phyloP scores from a whole-genome alignment of 345 rosid genomes.

The Geranium rotundifolium region DNA sequence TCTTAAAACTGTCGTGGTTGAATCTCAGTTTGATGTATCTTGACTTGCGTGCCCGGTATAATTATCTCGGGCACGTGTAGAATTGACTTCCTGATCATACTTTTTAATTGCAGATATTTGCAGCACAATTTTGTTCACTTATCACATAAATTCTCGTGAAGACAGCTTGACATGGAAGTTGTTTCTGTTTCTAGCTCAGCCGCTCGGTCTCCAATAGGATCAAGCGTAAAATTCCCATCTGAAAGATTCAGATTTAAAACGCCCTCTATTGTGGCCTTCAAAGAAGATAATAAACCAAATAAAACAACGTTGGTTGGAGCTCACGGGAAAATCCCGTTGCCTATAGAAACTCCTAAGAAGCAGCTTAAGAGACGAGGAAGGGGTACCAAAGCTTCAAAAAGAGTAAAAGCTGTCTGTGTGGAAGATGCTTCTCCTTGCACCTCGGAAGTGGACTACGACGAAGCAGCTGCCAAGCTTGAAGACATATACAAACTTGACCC shows the following conservation, averaged over 20 bases:
- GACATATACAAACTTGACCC: slow-evolving; percentile 73
- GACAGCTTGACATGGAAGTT: slow-evolving; percentile 64
- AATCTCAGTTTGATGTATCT: too few relatives aligned
- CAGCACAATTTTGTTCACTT: slow-evolving; percentile 3
- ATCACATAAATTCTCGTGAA: background rate
- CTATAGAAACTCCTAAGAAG: slow-evolving; percentile 34
- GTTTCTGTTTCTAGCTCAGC: slow-evolving; percentile 77
- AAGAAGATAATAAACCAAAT: slow-evolving; percentile 37
- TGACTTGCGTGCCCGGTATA: too few relatives aligned
- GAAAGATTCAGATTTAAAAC: slow-evolving; percentile 28
- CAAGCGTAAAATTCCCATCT: slow-evolving; percentile 29
- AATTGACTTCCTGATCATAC: background rate
- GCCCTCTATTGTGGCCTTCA: slow-evolving; percentile 60
- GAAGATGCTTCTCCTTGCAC: slow-evolving; percentile 27
- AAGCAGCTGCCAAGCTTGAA: slow-evolving; percentile 87
- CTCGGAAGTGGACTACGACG: slow-evolving; percentile 62
- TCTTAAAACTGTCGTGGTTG: background rate
- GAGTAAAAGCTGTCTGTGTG: slow-evolving; percentile 16
- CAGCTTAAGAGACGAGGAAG: slow-evolving; percentile 33
- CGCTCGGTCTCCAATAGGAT: slow-evolving; percentile 54
- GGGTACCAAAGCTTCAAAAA: slow-evolving; percentile 22
- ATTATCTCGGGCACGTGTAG: too few relatives aligned
- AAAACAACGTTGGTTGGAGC: slow-evolving; percentile 36
- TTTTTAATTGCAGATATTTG: slow-evolving; percentile 14
- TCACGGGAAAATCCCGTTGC: slow-evolving; percentile 32